These are phyloP conservation scores for Leccinum fibrillosum DNA, from an alignment of 768 basidiomycete species.

Conservation along the genomic window DNA sequence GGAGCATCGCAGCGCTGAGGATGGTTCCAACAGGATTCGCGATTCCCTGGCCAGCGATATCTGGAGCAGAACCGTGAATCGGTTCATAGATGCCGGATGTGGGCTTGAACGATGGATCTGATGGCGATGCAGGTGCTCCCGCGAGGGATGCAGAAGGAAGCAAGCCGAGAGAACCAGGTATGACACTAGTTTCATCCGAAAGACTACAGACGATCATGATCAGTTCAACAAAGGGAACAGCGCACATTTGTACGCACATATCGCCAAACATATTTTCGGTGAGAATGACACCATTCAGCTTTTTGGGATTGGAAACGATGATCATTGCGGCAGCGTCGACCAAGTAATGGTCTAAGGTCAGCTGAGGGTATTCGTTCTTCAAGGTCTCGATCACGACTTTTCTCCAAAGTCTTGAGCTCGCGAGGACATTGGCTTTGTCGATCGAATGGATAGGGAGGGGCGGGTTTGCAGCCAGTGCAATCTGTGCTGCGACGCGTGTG, in stretches of 20 bases:
- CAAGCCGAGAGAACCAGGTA: conserved; percentile 95
- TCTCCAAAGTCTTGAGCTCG: conserved; percentile 91
- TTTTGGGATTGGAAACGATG: conserved; percentile 84
- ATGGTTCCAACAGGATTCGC: conserved; percentile 96
- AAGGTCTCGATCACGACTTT: conserved; percentile 87
- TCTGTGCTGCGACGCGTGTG: conserved; percentile 91
- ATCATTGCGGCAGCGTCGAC: conserved; percentile 98
- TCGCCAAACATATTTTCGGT: conserved; percentile 98
- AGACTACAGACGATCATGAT: conserved; percentile 48
- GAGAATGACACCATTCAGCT: conserved; percentile 91
- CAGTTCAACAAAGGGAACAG: neutral
- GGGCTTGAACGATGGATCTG: conserved; percentile 61
- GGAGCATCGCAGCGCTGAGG: conserved; percentile 88
- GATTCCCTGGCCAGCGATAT: conserved; percentile 91
- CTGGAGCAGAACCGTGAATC: conserved; percentile 93
- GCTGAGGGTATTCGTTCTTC: conserved; percentile 80
- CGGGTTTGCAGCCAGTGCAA: conserved; percentile 79
- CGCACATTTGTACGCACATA: conserved; percentile 60
- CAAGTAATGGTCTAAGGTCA: conserved; percentile 85
- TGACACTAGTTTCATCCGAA: conserved; percentile 95
- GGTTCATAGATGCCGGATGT: conserved; percentile 94
- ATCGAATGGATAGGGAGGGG: conserved; percentile 88
- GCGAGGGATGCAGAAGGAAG: conserved; percentile 96
- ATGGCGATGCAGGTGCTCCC: conserved; percentile 67
- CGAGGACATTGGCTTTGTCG: conserved; percentile 99